Base-by-base conservation (phyloP, 2,329 filamentous ascomycete species). In the Plenodomus tracheiphilus region DNA sequence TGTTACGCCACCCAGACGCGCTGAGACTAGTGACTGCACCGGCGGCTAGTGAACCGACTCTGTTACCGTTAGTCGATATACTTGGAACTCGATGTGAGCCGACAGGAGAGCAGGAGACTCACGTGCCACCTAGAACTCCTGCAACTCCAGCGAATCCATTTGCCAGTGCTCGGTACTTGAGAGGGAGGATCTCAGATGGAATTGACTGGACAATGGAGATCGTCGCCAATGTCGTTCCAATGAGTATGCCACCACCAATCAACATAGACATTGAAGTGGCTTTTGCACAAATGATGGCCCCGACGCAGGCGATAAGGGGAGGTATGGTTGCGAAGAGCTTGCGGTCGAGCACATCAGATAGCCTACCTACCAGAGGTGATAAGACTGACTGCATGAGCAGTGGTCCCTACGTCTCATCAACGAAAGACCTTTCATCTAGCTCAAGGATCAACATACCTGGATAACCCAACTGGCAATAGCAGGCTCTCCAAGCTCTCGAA, bases 381-480 rank as follows among this genome's bases (percentile, higher is more conserved):
- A 83, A 71, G 2, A 81, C 81, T 39, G 74, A 76, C 66, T 84
- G 81, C 75, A 83, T 82, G 9, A 84, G 74, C 0, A 84, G 70
- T 1, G 81, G 81, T 0, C 80, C 81, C 76, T 83, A 39, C 45
- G 9, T 15, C 4, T 4, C 13, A 11, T 32, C 13, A 32, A 15
- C 11, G 28, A 15, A 4, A 32, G 4, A 11, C 11, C 28, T 6
- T 32, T 10, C 6, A 32, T 6, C 4, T 15, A 4, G 28, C 15
- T 10, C 28, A 11, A 15, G 28, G 11, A 32, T 11, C 13, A n/a
- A n/a, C n/a, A 15, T 53, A 77, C 77, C 68, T 80, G 79, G 41
- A 83, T 83, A 50, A 83, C 77, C 80, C 81, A 83, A 21, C 80
- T 79, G 1, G 79, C 72, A 15, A 82, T 72, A 1, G 75, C 67